Conservation (phyloP, 306 rosid genomes). For the Abrus precatorius region DNA sequence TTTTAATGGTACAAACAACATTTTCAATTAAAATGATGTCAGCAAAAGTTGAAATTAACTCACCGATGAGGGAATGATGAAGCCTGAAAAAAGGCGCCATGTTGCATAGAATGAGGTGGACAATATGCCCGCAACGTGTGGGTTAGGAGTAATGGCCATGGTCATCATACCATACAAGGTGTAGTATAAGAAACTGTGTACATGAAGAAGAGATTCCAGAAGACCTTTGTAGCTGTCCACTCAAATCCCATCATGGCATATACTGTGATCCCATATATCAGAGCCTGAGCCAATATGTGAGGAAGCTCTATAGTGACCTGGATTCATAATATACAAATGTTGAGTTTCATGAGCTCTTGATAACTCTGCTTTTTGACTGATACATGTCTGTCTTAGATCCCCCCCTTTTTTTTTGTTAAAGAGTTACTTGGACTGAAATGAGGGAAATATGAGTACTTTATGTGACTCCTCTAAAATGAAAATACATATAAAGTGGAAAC, state of each 20-base stretch:
- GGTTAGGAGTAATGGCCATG: constrained; percentile 76
- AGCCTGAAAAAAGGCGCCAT: constrained; percentile 87
- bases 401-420: too few species aligned
- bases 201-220: constrained; percentile 76
- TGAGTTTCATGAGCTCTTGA: neutral
- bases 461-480: too few species aligned
- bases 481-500: too few species aligned
- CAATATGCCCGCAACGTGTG: constrained; percentile 66
- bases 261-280: constrained; percentile 72
- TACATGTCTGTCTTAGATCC: too few species aligned
- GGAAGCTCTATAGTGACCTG: constrained; percentile 79
- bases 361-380: neutral
- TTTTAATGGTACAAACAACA: too few species aligned
- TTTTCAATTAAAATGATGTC: neutral
- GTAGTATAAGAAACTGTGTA: constrained; percentile 71
- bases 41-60: constrained; percentile 37
- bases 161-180: constrained; percentile 88
- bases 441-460: too few species aligned
- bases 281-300: constrained; percentile 66
- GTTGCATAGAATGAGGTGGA: constrained; percentile 76
- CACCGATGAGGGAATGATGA: constrained; percentile 72
- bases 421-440: too few species aligned
- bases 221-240: constrained; percentile 70
- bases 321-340: constrained; percentile 7
- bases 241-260: constrained; percentile 85